Evolutionary conservation across 257 asterid genomes (phyloP), one percentile per base, ranked within the genome.

Genomic region (Ligustrum vulgare): DNA sequence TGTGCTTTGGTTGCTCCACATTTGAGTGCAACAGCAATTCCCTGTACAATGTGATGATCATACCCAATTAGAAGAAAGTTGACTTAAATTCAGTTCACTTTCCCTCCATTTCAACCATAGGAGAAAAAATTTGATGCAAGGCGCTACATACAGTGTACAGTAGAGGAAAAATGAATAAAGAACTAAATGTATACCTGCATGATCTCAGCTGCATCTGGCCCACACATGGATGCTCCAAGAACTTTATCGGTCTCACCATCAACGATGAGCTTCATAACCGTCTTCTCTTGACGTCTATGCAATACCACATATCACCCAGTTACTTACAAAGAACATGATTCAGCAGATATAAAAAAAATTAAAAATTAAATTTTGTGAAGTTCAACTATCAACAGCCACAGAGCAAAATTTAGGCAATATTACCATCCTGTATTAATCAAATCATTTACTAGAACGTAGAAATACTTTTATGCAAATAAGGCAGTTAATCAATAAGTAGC

Each of bases 1-100:
- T 90, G 96, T 34, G 92, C 96, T 81, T 95, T 95, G 81, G 99
- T 95, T 77, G 99, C 99, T 84, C 99, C 99, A 85, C 98, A 95
- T 85, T 90, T 95, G 36, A 95, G 84, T 63, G 96, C 99, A 83
- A 95, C 51, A 34, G 98, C 93, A 82, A 95, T 86, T 71, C 99
- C 99, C 98, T 94, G 89, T 49, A 20, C 4, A 58, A 23, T 54
- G n/a, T 54, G 25, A n/a, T 41, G 49, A 41, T 41, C 56, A n/a
- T 6, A 54, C 63, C 63, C 63, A 54, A 20, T 54, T n/a, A 54
- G 28, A 16, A 54, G 63, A 54, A 54, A 54, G 25, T 16, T 0
- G 63, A 0, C 18, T 12, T 31, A 56, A 56, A 56, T 56, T 56
- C 65, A 6, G 65, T 8, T 56, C 31, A 56, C 20, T n/a, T 56